Evolutionary conservation across 2,329 filamentous ascomycete genomes (phyloP), one percentile per base, ranked within the genome.

Genomic region (Beauveria bassiana): DNA sequence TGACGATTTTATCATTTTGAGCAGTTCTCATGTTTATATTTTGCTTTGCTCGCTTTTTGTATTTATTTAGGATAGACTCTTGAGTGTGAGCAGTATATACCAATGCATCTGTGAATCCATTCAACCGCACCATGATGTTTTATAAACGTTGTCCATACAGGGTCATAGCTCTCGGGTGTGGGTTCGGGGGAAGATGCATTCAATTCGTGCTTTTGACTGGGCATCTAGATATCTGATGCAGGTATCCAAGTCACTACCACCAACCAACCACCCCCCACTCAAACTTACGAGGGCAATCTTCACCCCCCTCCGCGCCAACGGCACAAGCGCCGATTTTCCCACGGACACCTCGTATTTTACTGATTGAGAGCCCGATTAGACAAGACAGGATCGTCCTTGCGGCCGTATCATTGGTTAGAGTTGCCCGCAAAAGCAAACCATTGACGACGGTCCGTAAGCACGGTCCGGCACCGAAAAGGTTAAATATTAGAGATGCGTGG

Each of bases 61-160:
- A 50, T 61, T 40, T 61, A 61, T 55, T 61, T 28, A n/a, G 20
- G 12, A 31, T 55, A 55, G 43, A 34, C 43, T 55, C 28, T 47
- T 54, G 34, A 7, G 9, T 55, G 28, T 7, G 31, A 61, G 24
- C 51, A 55, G 43, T 43, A n/a, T 31, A 55, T 55, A 55, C 20
- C 59, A 55, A 50, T 55, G 51, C 42, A 61, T 55, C 12, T 61
- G 50, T 55, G 31, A 40, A 26, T 18, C 53, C 18, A 46, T 7
- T 7, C 12, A 7, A 10, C 22, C 2, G 22, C 6, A 22, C 12
- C 20, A 5, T 12, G 10, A 5, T 26, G 22, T 28, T 22, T 16
- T 28, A 14, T 28, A 22, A 24, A 46, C 18, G 20, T 18, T 18
- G 22, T 18, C 8, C 10, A 16, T 24, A 14, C 24, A 28, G 20